Evolutionary conservation across 306 rosid species (phyloP).

Genomic region (Malus asiatica): DNA sequence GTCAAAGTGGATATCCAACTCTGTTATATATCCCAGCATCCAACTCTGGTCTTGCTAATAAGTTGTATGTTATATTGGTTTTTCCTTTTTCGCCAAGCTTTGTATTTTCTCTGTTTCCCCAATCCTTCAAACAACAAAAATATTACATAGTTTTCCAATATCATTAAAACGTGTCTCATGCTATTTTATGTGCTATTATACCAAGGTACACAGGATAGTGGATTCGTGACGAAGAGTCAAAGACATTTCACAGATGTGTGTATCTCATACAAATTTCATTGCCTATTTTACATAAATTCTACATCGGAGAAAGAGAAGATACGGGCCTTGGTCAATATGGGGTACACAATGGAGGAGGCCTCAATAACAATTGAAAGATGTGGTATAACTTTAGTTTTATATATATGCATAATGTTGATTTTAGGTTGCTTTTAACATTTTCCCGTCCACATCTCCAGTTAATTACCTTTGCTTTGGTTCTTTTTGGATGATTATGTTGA

Average conservation of each 20-base stretch:
- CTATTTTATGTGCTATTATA: background rate
- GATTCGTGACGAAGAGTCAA: background rate
- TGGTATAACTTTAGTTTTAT: constrained; percentile 29
- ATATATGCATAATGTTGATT: background rate
- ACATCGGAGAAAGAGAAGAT: constrained; percentile 31
- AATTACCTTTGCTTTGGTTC: background rate
- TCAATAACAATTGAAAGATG: constrained; percentile 71
- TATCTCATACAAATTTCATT: background rate
- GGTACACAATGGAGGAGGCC: constrained; percentile 59
- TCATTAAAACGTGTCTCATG: background rate
- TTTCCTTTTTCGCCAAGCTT: background rate
- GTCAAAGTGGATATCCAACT: too few species aligned
- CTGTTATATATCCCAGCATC: too few species aligned
- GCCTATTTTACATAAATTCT: constrained; percentile 21
- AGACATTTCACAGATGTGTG: background rate
- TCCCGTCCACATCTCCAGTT: background rate
- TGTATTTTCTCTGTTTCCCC: background rate
- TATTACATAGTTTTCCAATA: background rate
- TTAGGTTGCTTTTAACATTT: background rate
- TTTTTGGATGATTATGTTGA: background rate
- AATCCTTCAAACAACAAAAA: background rate
- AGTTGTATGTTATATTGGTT: background rate
- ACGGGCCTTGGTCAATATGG: constrained; percentile 57
- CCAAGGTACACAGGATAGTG: background rate
- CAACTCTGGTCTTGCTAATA: background rate